A percentile compares a stretch with the other conserved stretches of the same genome.
These are phyloP conservation scores for Neofusicoccum ribis DNA, from an alignment of 2,329 filamentous ascomycete genomes.

Conservation along the genomic window DNA sequence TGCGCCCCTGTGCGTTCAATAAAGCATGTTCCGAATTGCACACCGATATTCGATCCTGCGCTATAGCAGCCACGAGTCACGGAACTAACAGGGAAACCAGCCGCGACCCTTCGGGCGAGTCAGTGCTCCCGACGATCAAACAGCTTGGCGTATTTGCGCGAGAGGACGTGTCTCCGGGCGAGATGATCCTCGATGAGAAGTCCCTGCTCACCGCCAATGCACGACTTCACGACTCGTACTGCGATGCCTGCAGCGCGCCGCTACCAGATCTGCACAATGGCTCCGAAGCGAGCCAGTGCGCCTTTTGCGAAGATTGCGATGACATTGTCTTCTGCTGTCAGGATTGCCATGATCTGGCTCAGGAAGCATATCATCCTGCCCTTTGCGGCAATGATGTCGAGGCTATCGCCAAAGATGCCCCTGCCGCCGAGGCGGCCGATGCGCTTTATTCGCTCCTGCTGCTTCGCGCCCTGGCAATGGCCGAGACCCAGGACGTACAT, in stretches of 20 bases:
- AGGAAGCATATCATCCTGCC: slow-evolving; percentile 58
- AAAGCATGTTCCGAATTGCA: slow-evolving; percentile 4
- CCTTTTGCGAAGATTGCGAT: slow-evolving; percentile 56
- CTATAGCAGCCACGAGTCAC: neutral
- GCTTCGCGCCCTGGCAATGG: slow-evolving; percentile 60
- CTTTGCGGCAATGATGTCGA: slow-evolving; percentile 58
- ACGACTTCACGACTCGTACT: slow-evolving; percentile 79
- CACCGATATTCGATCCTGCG: neutral
- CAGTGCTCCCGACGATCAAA: slow-evolving; percentile 59
- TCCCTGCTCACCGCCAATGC: slow-evolving; percentile 89
- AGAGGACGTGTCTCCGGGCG: slow-evolving; percentile 73
- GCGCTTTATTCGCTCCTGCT: slow-evolving; percentile 61
- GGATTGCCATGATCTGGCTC: slow-evolving; percentile 57
- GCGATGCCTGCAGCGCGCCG: slow-evolving; percentile 81
- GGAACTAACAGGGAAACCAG: slow-evolving; percentile 9
- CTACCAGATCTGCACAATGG: slow-evolving; percentile 51
- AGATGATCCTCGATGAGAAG: slow-evolving; percentile 76
- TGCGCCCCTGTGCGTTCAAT: neutral
- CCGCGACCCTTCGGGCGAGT: slow-evolving; percentile 43
- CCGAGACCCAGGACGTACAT: slow-evolving; percentile 59
- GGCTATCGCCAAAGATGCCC: slow-evolving; percentile 59
- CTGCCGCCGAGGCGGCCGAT: slow-evolving; percentile 59
- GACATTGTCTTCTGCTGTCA: slow-evolving; percentile 62
- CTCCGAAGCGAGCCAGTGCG: slow-evolving; percentile 29
- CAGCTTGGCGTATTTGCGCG: slow-evolving; percentile 92